phyloP scores from a whole-genome alignment of 495 filamentous ascomycete species.

The Penicillium riverlandense region DNA sequence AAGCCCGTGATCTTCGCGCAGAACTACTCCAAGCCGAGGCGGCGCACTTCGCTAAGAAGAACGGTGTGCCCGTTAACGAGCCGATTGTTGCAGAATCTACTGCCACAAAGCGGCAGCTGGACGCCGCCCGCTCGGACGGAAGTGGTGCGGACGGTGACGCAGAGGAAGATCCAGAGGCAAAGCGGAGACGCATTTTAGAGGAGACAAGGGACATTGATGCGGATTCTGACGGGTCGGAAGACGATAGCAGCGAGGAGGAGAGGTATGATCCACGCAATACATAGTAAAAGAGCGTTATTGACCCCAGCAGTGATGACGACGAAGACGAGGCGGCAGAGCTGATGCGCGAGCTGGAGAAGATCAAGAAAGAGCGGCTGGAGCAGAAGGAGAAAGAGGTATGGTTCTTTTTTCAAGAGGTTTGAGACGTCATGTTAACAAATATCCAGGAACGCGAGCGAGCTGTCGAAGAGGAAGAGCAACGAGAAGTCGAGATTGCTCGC shows the following conservation, averaged over 20 bases:
- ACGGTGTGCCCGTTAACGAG: slow-evolving; percentile 47
- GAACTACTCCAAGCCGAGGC: slow-evolving; percentile 87
- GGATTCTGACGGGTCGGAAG: slow-evolving; percentile 65
- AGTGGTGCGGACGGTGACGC: slow-evolving; percentile 31
- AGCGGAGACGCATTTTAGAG: slow-evolving; percentile 79
- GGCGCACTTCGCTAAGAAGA: slow-evolving; percentile 77
- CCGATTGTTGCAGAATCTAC: slow-evolving; percentile 25
- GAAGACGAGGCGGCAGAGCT: slow-evolving; percentile 87
- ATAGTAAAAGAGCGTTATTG: too few species aligned
- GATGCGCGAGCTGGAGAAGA: slow-evolving; percentile 88
- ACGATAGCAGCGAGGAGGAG: slow-evolving; percentile 68
- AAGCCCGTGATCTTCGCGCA: slow-evolving; percentile 75
- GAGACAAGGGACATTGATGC: slow-evolving; percentile 87
- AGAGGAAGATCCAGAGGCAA: slow-evolving; percentile 72
- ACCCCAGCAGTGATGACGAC: slow-evolving; percentile 45
- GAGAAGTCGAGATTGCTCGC: slow-evolving; percentile 81
- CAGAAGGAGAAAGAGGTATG: slow-evolving; percentile 74
- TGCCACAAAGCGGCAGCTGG: slow-evolving; percentile 60
- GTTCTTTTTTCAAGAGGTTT: neutral
- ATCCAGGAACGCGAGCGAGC: slow-evolving; percentile 64
- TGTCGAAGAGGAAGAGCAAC: slow-evolving; percentile 69
- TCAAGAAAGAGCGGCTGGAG: slow-evolving; percentile 82
- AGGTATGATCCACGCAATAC: slow-evolving; percentile 27
- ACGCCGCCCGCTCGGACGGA: slow-evolving; percentile 30
- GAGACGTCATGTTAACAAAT: slow-evolving; percentile 3